Evolutionary conservation across 805 yeast genomes (phyloP).

Genomic region (Candida palmyrensis): DNA sequence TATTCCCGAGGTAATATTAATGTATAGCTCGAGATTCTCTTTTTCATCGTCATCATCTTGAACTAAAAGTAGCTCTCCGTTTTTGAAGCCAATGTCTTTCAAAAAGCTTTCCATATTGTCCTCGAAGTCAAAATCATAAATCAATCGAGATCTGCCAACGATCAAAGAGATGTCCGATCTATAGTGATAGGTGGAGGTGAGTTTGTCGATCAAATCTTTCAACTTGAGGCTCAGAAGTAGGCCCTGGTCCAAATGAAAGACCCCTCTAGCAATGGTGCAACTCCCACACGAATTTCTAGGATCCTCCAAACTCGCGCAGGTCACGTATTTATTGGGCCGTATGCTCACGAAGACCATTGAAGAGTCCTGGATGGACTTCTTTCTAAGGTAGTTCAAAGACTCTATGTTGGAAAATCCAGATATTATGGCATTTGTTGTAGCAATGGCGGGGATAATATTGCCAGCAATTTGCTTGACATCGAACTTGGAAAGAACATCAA

Average conservation of each 20-base stretch:
- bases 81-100: conserved; percentile 46
- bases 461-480: conserved; percentile 95
- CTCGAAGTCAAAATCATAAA: conserved; percentile 86
- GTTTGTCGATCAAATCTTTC: conserved; percentile 43
- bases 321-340: conserved; percentile 57
- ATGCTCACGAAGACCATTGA: conserved; percentile 36
- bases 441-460: conserved; percentile 96
- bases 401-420: conserved; percentile 83
- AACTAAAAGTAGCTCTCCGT: conserved; percentile 63
- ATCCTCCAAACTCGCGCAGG: conserved; percentile 53
- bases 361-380: conserved; percentile 10
- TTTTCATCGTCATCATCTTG: conserved; percentile 75
- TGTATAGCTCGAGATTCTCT: conserved; percentile 59
- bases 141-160: conserved; percentile 51
- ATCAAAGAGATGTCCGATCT: conserved; percentile 53
- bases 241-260: conserved; percentile 29
- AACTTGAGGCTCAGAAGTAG: conserved; percentile 32
- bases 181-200: conserved; percentile 49
- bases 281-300: conserved; percentile 74
- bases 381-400: conserved; percentile 49
- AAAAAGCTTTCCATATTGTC: conserved; percentile 58
- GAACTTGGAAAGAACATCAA: conserved; percentile 70
- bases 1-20: conserved; percentile 18
- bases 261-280: conserved; percentile 52
- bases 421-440: conserved; percentile 93